Percentiles rank a stretch among this genome's conserved stretches.
phyloP scores from a whole-genome alignment of 352 stramenopile genomes.

The Aphanomyces invadans region DNA sequence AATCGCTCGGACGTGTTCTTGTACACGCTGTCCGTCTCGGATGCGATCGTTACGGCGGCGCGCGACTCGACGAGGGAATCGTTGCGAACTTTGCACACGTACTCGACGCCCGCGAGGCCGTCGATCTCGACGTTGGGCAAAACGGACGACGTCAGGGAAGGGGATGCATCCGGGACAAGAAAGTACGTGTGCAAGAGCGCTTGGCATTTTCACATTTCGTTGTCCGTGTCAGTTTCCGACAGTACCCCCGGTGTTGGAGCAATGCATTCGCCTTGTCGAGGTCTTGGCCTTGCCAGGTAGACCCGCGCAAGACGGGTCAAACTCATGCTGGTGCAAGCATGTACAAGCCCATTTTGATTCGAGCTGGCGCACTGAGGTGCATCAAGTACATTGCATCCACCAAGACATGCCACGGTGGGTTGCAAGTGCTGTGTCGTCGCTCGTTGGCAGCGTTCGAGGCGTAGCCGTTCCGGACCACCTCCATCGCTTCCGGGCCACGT shows the following conservation, averaged over 20 bases:
- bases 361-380: slow-evolving; percentile 42
- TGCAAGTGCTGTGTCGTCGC: slow-evolving; percentile 48
- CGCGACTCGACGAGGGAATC: slow-evolving; percentile 49
- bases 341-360: slow-evolving; percentile 46
- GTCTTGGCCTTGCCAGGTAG: slow-evolving; percentile 37
- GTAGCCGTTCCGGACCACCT: too few relatives aligned
- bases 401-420: slow-evolving; percentile 29
- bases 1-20: slow-evolving; percentile 54
- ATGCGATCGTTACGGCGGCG: slow-evolving; percentile 51
- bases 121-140: slow-evolving; percentile 63
- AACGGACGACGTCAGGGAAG: background rate
- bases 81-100: slow-evolving; percentile 85
- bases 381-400: slow-evolving; percentile 41
- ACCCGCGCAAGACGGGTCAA: background rate
- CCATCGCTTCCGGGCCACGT: too few relatives aligned
- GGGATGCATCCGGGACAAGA: slow-evolving; percentile 46
- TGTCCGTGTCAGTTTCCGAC: slow-evolving; percentile 43
- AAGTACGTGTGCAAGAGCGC: slow-evolving; percentile 94
- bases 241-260: slow-evolving; percentile 34
- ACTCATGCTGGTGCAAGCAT: slow-evolving; percentile 29
- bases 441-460: slow-evolving; percentile 52
- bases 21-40: slow-evolving; percentile 88
- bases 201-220: slow-evolving; percentile 86
- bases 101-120: slow-evolving; percentile 78
- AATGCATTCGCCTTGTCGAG: slow-evolving; percentile 47